These are phyloP conservation scores for Fusarium sp. DNA, from an alignment of 2,329 filamentous ascomycete species.

Conservation along the genomic window DNA sequence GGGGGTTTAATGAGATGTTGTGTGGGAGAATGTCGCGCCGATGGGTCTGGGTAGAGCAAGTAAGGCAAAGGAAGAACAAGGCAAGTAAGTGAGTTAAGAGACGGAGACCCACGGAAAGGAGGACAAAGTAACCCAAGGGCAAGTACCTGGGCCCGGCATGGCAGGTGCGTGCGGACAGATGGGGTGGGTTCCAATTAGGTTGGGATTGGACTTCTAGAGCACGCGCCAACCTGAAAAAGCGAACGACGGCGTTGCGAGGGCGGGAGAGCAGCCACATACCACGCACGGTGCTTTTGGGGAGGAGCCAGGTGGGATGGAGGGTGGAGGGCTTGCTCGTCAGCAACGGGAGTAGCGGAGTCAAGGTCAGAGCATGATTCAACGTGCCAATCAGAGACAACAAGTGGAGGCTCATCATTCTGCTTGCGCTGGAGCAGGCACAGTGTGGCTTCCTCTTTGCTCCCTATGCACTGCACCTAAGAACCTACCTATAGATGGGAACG, in stretches of 20 bases:
- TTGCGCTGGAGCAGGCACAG: slow-evolving; percentile 24
- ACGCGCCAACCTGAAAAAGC: slow-evolving; percentile 39
- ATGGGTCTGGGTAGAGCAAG: slow-evolving; percentile 1
- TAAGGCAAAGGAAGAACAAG: slow-evolving; percentile 24
- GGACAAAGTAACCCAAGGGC: slow-evolving; percentile 42
- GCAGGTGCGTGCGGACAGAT: slow-evolving; percentile 23
- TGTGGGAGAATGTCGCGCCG: slow-evolving; percentile 43
- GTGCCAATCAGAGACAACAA: slow-evolving; percentile 25
- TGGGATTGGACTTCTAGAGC: slow-evolving; percentile 37
- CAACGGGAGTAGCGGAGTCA: slow-evolving; percentile 33
- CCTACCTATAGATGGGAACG: slow-evolving; percentile 1
- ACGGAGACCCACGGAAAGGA: slow-evolving; percentile 34
- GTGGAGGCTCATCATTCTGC: slow-evolving; percentile 16
- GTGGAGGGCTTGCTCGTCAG: slow-evolving; percentile 36
- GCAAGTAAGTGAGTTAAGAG: slow-evolving; percentile 25
- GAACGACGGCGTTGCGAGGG: slow-evolving; percentile 37
- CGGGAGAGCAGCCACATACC: slow-evolving; percentile 45
- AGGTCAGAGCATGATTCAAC: slow-evolving; percentile 14
- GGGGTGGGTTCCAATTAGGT: slow-evolving; percentile 37
- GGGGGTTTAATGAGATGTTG: slow-evolving; percentile 51
- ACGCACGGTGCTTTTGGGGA: slow-evolving; percentile 45
- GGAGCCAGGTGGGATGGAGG: slow-evolving; percentile 38
- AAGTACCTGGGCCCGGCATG: slow-evolving; percentile 23
- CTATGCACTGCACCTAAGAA: not conserved
- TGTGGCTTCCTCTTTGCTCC: slow-evolving; percentile 10